Base-by-base conservation (phyloP, 768 basidiomycete genomes). In the Trichaptum fuscoviolaceum region DNA sequence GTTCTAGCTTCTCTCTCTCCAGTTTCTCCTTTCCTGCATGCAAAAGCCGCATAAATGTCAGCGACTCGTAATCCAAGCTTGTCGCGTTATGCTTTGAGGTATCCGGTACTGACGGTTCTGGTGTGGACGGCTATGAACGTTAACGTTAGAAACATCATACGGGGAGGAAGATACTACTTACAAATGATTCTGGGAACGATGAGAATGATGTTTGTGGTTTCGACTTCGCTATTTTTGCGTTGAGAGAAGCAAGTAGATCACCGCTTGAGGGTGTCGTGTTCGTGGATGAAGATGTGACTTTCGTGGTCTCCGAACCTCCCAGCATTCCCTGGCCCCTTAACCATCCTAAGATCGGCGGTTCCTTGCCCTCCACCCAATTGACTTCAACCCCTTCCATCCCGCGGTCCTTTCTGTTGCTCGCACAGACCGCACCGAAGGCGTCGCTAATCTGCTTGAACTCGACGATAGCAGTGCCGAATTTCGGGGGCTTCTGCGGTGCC, bases 21-120 rank as follows among this genome's bases (percentile, higher is more conserved):
- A 95, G 73, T 58, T 89, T 80, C 68, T 87, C 89, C 52, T 89
- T 82, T 74, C 94, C 93, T 0, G 92, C 91, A 72, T 94, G 90
- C 36, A 92, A 82, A 73, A 95, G 79, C 5, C 92, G 85, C 82
- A 94, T 84, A 36, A 95, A 80, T 0, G 91, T 94, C 67, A 93
- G 72, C 2, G 88, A 85, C 76, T 94, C 93, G 65, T 89, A 95
- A 73, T 93, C 90, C 62, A 93, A 70, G 1, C 83, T 84, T 12
- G 79, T 71, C 24, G 75, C 69, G 23, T 73, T 62, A n/a, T 76
- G 35, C 24, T 72, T 74, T n/a, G 71, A 57, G 20, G 72, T 26
- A n/a, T 58, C 67, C 24, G 73, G 67, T 30, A 69, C 58, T 15
- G 73, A 59, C 20, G 52, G 24, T 27, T 60, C 59, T 25, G 12